Conservation (phyloP, 192 early-diverging fungal genomes). For the Phlyctochytrium planicorne region DNA sequence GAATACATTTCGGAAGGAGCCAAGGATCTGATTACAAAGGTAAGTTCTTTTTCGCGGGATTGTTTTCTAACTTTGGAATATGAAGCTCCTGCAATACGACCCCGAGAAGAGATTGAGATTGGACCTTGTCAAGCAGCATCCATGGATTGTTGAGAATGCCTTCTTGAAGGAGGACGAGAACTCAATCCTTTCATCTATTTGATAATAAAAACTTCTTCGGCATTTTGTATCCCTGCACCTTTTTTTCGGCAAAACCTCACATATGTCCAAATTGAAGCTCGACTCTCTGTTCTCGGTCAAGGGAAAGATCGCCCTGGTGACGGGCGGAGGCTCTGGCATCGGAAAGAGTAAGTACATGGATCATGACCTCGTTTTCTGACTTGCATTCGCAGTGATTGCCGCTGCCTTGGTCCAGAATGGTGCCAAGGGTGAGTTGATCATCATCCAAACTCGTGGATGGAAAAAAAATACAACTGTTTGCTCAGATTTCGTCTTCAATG, state of each 20-base stretch:
- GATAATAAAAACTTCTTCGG: too few relatives aligned
- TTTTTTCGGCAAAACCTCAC: neutral
- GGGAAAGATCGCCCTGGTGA: conserved; percentile 80
- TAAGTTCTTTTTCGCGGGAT: conserved; percentile 38
- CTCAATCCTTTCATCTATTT: too few relatives aligned
- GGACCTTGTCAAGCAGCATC: conserved; percentile 74
- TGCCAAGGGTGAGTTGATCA: conserved; percentile 51
- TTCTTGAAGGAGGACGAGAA: too few relatives aligned
- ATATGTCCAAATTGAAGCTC: neutral
- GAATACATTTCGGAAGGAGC: conserved; percentile 76
- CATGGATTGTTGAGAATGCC: conserved; percentile 70
- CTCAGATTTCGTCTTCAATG: neutral
- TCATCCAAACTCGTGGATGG: neutral
- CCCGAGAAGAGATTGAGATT: conserved; percentile 71
- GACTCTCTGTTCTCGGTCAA: conserved; percentile 24
- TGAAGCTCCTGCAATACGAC: conserved; percentile 71
- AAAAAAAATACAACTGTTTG: neutral
- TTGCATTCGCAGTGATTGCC: conserved; percentile 49
- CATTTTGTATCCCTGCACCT: too few relatives aligned
- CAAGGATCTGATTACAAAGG: conserved; percentile 79
- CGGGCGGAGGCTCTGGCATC: conserved; percentile 65
- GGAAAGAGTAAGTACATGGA: conserved; percentile 39
- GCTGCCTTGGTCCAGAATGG: conserved; percentile 81
- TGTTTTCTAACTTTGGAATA: neutral
- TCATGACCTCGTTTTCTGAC: neutral